These are phyloP conservation scores for Lactifluus echinatus DNA, from an alignment of 768 basidiomycete species.

Conservation along the genomic window DNA sequence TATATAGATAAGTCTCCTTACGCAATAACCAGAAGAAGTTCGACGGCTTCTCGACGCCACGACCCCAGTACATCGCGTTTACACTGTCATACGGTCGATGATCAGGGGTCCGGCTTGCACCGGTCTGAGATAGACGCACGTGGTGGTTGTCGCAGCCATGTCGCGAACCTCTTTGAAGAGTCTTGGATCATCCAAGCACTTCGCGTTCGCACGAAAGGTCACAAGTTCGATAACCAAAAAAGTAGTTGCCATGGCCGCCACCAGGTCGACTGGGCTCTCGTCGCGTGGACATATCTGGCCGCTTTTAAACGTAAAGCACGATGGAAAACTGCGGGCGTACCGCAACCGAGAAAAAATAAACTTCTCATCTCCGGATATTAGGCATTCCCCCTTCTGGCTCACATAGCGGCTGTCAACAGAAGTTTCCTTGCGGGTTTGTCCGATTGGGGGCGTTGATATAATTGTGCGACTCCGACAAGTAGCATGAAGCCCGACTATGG, in stretches of 20 bases:
- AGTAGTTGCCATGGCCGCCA: not conserved
- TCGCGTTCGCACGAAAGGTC: conserved; percentile 1
- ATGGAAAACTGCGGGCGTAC: too few species aligned
- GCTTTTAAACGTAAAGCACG: too few species aligned
- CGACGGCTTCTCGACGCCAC: not conserved
- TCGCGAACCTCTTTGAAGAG: conserved; percentile 6
- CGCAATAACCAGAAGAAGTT: not conserved
- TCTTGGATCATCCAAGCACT: not conserved
- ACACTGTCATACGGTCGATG: not conserved
- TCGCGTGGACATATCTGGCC: too few species aligned
- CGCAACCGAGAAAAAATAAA: too few species aligned
- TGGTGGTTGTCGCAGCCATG: not conserved
- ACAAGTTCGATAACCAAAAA: conserved; percentile 3
- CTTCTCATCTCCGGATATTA: too few species aligned
- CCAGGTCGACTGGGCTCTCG: not conserved
- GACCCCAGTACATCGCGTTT: conserved; percentile 3
- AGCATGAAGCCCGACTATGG: too few species aligned
- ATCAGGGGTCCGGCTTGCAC: not conserved
- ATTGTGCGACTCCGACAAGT: too few species aligned
- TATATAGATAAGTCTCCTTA: not conserved
- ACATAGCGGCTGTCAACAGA: too few species aligned
- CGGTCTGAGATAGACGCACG: not conserved
- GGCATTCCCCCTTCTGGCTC: too few species aligned
- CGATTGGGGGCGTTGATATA: too few species aligned
- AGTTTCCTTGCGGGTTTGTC: too few species aligned